Percentiles rank a stretch among this genome's conserved stretches.
These are phyloP conservation scores for Hypoxylon sp. DNA, from an alignment of 2,329 filamentous ascomycete genomes.

Conservation along the genomic window DNA sequence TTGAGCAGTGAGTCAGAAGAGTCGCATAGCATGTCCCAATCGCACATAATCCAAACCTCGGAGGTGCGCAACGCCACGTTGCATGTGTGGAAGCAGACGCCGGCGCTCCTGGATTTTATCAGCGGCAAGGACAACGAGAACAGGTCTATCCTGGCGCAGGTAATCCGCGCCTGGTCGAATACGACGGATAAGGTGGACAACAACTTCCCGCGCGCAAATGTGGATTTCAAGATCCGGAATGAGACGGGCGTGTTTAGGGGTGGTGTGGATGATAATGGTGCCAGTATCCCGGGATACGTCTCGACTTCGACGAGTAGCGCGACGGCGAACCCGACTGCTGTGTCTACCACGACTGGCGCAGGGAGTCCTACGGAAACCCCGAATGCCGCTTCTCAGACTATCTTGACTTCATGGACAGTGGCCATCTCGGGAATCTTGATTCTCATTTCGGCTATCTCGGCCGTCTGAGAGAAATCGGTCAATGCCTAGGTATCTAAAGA, in stretches of 20 bases:
- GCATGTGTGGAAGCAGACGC: slow-evolving; percentile 37
- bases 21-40: background rate
- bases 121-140: slow-evolving; percentile 4
- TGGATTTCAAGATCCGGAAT: slow-evolving; percentile 36
- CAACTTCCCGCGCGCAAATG: slow-evolving; percentile 25
- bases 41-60: background rate
- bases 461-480: background rate
- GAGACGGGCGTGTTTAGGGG: slow-evolving; percentile 27
- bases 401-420: background rate
- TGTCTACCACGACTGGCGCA: background rate
- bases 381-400: slow-evolving; percentile 2
- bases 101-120: slow-evolving; percentile 17
- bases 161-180: slow-evolving; percentile 21
- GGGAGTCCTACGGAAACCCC: slow-evolving; percentile 1
- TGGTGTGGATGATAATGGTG: slow-evolving; percentile 21
- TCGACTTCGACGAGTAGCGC: slow-evolving; percentile 3
- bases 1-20: slow-evolving; percentile 15
- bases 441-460: background rate
- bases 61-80: slow-evolving; percentile 39
- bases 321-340: slow-evolving; percentile 6
- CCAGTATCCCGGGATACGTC: slow-evolving; percentile 5
- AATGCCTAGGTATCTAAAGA: background rate
- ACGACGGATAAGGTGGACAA: slow-evolving; percentile 14
- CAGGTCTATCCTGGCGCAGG: slow-evolving; percentile 12
- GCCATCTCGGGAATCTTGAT: slow-evolving; percentile 5